phyloP scores from a whole-genome alignment of 2,329 filamentous ascomycete species.

The Nemania serpens region DNA sequence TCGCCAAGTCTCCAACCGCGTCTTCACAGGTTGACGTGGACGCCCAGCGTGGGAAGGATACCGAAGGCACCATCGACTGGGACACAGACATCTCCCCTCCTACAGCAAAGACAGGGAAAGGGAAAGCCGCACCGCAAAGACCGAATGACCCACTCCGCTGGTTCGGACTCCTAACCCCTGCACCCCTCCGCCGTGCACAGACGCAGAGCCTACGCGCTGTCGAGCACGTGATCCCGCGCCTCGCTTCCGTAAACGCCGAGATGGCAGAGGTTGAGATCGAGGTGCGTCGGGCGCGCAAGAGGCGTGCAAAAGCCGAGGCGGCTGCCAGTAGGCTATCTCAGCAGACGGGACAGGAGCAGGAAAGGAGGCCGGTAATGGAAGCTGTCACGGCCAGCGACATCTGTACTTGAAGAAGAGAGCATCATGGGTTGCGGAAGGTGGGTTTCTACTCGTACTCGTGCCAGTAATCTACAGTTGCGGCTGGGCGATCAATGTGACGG shows the following conservation, averaged over 20 bases:
- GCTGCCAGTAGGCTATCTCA: slow-evolving; percentile 30
- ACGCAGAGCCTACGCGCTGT: slow-evolving; percentile 59
- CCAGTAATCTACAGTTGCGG: neutral
- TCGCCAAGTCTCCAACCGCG: slow-evolving; percentile 5
- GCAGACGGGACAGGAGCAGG: slow-evolving; percentile 3
- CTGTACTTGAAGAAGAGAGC: neutral
- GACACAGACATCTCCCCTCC: slow-evolving; percentile 14
- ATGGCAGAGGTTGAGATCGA: slow-evolving; percentile 71
- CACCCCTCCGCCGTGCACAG: slow-evolving; percentile 63
- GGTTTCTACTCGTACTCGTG: neutral
- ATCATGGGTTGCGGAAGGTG: neutral
- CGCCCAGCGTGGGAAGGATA: neutral
- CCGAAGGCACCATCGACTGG: neutral
- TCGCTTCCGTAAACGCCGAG: slow-evolving; percentile 62
- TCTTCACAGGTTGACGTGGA: neutral
- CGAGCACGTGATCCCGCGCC: slow-evolving; percentile 59
- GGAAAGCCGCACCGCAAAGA: slow-evolving; percentile 19
- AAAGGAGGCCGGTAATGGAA: neutral
- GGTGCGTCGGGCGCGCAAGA: slow-evolving; percentile 65
- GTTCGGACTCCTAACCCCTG: slow-evolving; percentile 61
- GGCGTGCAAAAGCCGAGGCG: slow-evolving; percentile 53
- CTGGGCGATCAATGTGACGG: neutral
- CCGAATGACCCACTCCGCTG: slow-evolving; percentile 60
- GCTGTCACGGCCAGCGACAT: neutral
- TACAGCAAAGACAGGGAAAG: slow-evolving; percentile 22